Evolutionary conservation across 352 stramenopile genomes (phyloP).

Genomic region (Phytopythium mirpurense): DNA sequence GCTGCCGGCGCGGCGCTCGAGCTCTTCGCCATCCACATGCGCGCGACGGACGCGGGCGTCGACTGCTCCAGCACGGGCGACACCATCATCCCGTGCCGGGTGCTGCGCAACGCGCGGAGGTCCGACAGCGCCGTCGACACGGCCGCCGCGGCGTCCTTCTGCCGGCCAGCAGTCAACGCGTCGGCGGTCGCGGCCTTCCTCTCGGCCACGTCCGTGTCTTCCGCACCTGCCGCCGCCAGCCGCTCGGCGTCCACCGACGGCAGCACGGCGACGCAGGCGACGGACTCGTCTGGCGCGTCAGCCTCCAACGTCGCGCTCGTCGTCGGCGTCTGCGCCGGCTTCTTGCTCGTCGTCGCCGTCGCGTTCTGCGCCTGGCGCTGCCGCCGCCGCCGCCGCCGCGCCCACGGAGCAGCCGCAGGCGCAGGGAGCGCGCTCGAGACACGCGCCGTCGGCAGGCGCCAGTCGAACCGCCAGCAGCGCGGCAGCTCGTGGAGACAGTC

Average conservation of each 20-base stretch:
- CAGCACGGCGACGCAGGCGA: neutral
- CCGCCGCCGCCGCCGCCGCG: neutral
- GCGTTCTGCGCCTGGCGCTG: neutral
- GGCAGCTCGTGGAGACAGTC: neutral
- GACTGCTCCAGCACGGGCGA: constrained; percentile 27
- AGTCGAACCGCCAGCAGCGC: neutral
- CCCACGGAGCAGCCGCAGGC: neutral
- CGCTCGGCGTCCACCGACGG: constrained; percentile 11
- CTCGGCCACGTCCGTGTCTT: constrained; percentile 5
- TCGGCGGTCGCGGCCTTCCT: constrained; percentile 22
- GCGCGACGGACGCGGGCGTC: constrained; percentile 12
- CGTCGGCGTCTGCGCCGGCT: neutral
- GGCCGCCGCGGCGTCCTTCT: constrained; percentile 15
- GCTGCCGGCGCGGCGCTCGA: constrained; percentile 4
- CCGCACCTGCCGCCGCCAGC: constrained; percentile 4
- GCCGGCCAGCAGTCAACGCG: constrained; percentile 27
- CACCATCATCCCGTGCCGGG: constrained; percentile 35
- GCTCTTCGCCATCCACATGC: constrained; percentile 42
- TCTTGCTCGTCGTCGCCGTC: neutral
- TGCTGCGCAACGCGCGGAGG: constrained; percentile 6
- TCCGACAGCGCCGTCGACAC: neutral
- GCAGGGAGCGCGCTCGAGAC: neutral
- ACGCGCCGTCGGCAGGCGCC: neutral
- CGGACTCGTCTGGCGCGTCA: neutral
- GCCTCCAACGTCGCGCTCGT: neutral